Evolutionary conservation across 805 yeast species (phyloP), one percentile per base, ranked within the genome.

Genomic region (Maudiozyma pseudohumilis): DNA sequence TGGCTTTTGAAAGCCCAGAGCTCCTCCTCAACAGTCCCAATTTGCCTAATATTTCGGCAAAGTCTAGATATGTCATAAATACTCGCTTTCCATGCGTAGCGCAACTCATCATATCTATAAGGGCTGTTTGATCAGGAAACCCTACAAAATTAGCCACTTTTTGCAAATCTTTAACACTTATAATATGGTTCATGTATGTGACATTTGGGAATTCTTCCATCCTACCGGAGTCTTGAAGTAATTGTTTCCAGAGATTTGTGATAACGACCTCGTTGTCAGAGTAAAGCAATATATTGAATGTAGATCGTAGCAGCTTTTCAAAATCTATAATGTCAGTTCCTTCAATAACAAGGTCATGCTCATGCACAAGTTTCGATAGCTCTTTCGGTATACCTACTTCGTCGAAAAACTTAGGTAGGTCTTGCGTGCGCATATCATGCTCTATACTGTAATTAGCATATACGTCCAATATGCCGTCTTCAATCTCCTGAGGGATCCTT

Each of bases 1-100:
- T n/a, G n/a, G n/a, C n/a, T n/a, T n/a, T n/a, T n/a, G n/a, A n/a
- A n/a, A n/a, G n/a, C n/a, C n/a, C n/a, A n/a, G n/a, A n/a, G n/a
- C n/a, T n/a, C n/a, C n/a, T n/a, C 27, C 54, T 46, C 32, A 68
- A 45, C 35, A 62, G 60, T 5, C 76, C 76, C 15, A 72, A 41
- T 42, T 69, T 66, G 1, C 77, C 79, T 40, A 74, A 42, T 9
- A 70, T 51, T 38, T 63, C 56, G 5, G 69, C 75, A 47, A 73
- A 68, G 45, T 74, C 77, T 28, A 61, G 46, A 40, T 68, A 69
- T 4, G 59, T 59, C 16, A 72, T 44, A 40, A 43, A 60, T 2
- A 50, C 51, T 21, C 63, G 55, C n/a, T 46, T 46, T 0, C 70
- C 69, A 16, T 58, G 49, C 1, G 68, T 61, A 1, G 68, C 69